Evolutionary conservation across 345 rosid genomes (phyloP).

Genomic region (Eucalyptus cloeziana): DNA sequence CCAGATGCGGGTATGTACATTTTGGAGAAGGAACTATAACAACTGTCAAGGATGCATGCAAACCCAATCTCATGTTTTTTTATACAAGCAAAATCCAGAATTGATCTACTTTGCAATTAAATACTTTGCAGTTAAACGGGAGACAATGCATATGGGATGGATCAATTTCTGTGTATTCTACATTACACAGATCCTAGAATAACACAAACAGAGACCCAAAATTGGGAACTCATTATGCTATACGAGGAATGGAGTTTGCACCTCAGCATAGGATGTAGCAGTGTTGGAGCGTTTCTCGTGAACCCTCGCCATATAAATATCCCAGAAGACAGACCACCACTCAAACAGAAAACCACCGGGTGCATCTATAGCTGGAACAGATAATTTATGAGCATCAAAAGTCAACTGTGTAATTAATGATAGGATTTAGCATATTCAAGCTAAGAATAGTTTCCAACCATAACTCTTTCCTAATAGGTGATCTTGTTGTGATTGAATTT

Average conservation of each 20-base stretch:
- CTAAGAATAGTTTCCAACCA: not conserved
- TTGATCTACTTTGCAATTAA: not conserved
- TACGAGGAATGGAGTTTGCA: not conserved
- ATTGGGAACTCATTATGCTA: not conserved
- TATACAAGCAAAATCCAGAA: not conserved
- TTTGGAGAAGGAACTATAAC: not conserved
- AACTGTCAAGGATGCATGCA: not conserved
- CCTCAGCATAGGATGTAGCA: constrained; percentile 53
- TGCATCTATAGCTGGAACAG: constrained; percentile 44
- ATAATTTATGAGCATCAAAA: not conserved
- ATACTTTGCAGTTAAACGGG: not conserved
- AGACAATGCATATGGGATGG: not conserved
- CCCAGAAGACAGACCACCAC: constrained; percentile 91
- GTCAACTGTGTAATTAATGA: not conserved
- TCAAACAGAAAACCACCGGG: constrained; percentile 65
- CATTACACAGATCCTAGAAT: not conserved
- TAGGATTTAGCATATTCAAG: not conserved
- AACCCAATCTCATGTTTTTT: not conserved
- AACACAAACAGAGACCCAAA: not conserved
- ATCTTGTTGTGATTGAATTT: not conserved
- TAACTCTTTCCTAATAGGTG: not conserved
- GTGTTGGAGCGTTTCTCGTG: constrained; percentile 44
- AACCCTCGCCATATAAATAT: constrained; percentile 43
- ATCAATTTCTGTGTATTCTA: constrained; percentile 24
- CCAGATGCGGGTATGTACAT: not conserved